Conservation (phyloP, 1,284 basidiomycete genomes). For the Gymnopus androsaceus region DNA sequence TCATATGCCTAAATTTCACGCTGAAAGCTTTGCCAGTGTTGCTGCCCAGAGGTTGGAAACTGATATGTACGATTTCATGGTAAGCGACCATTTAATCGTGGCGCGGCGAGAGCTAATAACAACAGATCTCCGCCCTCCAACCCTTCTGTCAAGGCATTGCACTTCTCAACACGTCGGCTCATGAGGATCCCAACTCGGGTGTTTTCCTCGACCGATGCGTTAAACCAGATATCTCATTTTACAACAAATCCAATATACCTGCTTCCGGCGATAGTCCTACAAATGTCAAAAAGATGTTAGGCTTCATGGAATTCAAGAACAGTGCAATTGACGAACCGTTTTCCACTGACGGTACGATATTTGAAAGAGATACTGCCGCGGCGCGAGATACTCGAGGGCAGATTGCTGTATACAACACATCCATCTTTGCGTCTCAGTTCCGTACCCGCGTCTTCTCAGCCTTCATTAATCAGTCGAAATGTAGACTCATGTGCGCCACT, state of each 20-base stretch:
- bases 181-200: background rate
- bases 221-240: conserved; percentile 1
- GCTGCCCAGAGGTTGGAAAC: background rate
- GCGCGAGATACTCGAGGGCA: conserved; percentile 19
- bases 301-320: background rate
- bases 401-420: conserved; percentile 19
- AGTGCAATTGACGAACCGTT: background rate
- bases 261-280: background rate
- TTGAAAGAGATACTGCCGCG: no score
- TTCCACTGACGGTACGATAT: no score
- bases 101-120: background rate
- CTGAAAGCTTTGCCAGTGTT: no score
- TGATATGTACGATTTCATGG: background rate
- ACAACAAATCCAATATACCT: background rate
- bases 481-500: conserved; percentile 32
- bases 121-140: background rate
- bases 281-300: background rate
- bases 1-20: background rate
- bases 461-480: conserved; percentile 23
- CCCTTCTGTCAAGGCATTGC: background rate
- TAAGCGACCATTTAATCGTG: background rate
- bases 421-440: conserved; percentile 19
- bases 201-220: background rate
- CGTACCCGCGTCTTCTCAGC: conserved; percentile 29
- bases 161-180: background rate